These are phyloP conservation scores for Penicillium sp. DNA, from an alignment of 2,329 filamentous ascomycete species.

Conservation along the genomic window DNA sequence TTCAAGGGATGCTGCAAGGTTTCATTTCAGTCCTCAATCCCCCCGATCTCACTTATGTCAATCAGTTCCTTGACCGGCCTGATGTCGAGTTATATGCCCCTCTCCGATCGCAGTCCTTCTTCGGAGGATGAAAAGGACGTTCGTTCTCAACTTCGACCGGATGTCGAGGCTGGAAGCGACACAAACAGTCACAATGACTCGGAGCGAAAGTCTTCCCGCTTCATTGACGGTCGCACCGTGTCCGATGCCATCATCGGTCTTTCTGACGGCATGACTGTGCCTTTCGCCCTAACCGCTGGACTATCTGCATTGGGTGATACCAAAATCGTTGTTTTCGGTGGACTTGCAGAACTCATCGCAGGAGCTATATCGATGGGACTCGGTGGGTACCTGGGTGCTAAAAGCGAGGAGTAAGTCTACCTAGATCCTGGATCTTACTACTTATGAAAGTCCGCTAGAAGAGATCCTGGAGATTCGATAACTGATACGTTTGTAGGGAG, in stretches of 20 bases:
- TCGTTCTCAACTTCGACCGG: slow-evolving; percentile 18
- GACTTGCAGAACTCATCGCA: slow-evolving; percentile 71
- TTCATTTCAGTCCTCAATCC: neutral
- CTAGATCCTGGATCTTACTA: too few species aligned
- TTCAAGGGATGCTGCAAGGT: slow-evolving; percentile 8
- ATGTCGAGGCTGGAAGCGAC: slow-evolving; percentile 16
- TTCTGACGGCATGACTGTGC: slow-evolving; percentile 75
- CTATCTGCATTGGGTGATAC: slow-evolving; percentile 62
- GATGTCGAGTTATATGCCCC: slow-evolving; percentile 31
- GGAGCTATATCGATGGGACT: slow-evolving; percentile 77
- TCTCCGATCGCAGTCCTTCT: slow-evolving; percentile 20
- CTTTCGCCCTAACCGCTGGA: slow-evolving; percentile 75
- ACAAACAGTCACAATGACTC: slow-evolving; percentile 4
- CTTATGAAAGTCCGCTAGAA: too few species aligned
- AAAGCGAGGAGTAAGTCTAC: slow-evolving; percentile 41
- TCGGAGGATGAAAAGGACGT: slow-evolving; percentile 33
- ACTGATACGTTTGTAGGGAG: slow-evolving; percentile 27
- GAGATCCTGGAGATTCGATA: neutral
- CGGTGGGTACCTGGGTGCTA: slow-evolving; percentile 68
- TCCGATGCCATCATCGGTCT: slow-evolving; percentile 71
- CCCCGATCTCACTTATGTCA: slow-evolving; percentile 27
- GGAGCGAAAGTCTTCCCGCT: slow-evolving; percentile 29
- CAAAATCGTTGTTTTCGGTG: slow-evolving; percentile 67
- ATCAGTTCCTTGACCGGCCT: slow-evolving; percentile 31
- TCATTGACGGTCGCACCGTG: slow-evolving; percentile 40